Evolutionary conservation across 768 basidiomycete species (phyloP), one percentile per base, ranked within the genome.

Genomic region (Macrolepiota fuliginosa): DNA sequence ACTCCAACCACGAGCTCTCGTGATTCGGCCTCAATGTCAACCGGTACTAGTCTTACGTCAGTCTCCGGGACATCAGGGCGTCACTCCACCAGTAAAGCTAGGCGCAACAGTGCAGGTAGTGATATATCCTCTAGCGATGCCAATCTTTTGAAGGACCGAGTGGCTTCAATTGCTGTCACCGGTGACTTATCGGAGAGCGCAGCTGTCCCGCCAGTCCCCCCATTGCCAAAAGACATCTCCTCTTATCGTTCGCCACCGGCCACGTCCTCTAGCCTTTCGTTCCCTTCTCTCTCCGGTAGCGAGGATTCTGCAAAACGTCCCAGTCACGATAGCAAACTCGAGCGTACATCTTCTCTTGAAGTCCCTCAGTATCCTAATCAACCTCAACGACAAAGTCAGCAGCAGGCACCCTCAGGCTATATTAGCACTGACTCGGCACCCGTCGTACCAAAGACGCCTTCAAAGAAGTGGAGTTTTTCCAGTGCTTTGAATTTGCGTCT

Each of bases 391-490:
- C 74, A 39, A 54, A 64, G 24, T 54, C 69, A 27, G 67, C 78
- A 36, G 72, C 75, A 57, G 66, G 56, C 42, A 77, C 68, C 67
- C 73, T 32, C 29, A 32, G 74, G 59, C 75, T 77, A 58, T 77
- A 74, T 61, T 76, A 81, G 56, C 78, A 79, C 56, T 74, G 58
- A 61, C 10, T 55, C 62, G 13, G 29, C 12, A 13, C 79, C 86
- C 42, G 69, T 76, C 15, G 76, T 81, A 46, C 77, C 81, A 55
- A 91, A 91, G 76, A 90, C 91, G 2, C 92, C 93, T 36, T 92
- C 91, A n/a, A 95, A 94, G 83, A 96, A 96, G 74, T 96, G 94
- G 94, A 95, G 93, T 71, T 91, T 96, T 72, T 90, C 91, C n/a
- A 89, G 83, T 64, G 91, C 90, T 24, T 76, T 95, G 3, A 92